A percentile compares a stretch with the other conserved stretches of the same genome.
Evolutionary conservation across 352 stramenopile genomes (phyloP).

Genomic region (Pythium insidiosum): DNA sequence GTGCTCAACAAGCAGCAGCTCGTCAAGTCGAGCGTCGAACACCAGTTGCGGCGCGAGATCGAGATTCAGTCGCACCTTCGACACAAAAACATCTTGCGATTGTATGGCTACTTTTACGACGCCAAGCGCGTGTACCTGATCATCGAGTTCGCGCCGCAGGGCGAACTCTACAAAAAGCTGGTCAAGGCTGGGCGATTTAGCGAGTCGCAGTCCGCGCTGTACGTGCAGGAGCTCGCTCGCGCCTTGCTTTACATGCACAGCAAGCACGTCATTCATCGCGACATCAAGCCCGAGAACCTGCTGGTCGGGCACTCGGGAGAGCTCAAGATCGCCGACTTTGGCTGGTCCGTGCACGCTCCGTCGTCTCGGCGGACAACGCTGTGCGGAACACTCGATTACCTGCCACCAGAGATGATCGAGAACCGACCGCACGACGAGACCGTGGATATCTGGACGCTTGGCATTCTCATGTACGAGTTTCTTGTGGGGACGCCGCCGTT

Average conservation of each 20-base stretch:
- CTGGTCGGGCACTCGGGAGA: constrained; percentile 92
- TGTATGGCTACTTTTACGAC: constrained; percentile 99
- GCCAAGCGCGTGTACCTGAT: constrained; percentile 99
- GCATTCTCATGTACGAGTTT: constrained; percentile 99
- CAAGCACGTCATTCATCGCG: constrained; percentile 99
- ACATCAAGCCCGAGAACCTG: constrained; percentile 99
- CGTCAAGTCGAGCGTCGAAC: constrained; percentile 95
- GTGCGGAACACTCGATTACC: constrained; percentile 98
- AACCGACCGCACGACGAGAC: constrained; percentile 95
- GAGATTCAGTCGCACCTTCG: constrained; percentile 99
- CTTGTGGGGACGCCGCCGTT: constrained; percentile 97
- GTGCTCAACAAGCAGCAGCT: constrained; percentile 98
- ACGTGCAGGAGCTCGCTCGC: constrained; percentile 92
- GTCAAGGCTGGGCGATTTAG: constrained; percentile 86
- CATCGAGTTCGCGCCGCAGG: constrained; percentile 97
- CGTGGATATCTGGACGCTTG: constrained; percentile 97
- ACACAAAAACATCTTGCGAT: constrained; percentile 95
- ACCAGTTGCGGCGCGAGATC: constrained; percentile 98
- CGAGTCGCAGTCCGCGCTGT: constrained; percentile 89
- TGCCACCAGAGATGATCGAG: constrained; percentile 99
- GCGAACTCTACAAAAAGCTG: constrained; percentile 99
- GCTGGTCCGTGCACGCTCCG: constrained; percentile 98
- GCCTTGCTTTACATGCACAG: constrained; percentile 97
- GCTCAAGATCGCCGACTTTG: constrained; percentile 99
- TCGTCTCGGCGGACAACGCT: constrained; percentile 95